phyloP scores from a whole-genome alignment of 163 green algal genomes.

The Prototheca cutis region DNA sequence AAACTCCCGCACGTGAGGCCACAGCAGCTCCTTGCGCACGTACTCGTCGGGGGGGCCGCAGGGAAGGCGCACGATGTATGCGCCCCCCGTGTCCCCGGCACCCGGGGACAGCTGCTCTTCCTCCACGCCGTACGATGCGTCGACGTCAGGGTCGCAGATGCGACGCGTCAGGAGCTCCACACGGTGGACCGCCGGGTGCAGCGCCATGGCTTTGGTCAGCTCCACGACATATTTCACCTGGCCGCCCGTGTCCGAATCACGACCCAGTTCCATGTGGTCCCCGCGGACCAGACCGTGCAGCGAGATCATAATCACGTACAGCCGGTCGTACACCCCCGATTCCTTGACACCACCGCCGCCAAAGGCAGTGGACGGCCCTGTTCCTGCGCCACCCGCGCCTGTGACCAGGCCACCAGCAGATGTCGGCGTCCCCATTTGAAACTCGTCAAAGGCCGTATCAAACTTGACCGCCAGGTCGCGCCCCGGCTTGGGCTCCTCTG shows the following conservation, averaged over 20 bases:
- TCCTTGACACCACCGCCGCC: too few relatives aligned
- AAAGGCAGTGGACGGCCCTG: too few relatives aligned
- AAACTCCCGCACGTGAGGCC: conserved; percentile 90
- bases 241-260: conserved; percentile 87
- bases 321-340: conserved; percentile 42
- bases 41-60: conserved; percentile 66
- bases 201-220: conserved; percentile 73
- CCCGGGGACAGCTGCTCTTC: conserved; percentile 50
- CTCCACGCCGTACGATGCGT: conserved; percentile 46
- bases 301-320: conserved; percentile 90
- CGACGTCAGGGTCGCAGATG: conserved; percentile 59
- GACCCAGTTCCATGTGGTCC: conserved; percentile 87
- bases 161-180: conserved; percentile 90
- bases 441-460: conserved; percentile 24
- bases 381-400: too few relatives aligned
- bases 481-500: conserved; percentile 10
- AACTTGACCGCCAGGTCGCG: background rate
- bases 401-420: too few relatives aligned
- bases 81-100: conserved; percentile 44
- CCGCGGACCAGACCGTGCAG: conserved; percentile 88
- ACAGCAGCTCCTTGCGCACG: conserved; percentile 84
- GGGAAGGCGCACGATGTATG: conserved; percentile 84
- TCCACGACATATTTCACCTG: conserved; percentile 98
- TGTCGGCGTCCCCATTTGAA: too few relatives aligned
- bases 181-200: conserved; percentile 79